Conservation (phyloP, 2,329 filamentous ascomycete genomes). For the Epichloe hybrida region DNA sequence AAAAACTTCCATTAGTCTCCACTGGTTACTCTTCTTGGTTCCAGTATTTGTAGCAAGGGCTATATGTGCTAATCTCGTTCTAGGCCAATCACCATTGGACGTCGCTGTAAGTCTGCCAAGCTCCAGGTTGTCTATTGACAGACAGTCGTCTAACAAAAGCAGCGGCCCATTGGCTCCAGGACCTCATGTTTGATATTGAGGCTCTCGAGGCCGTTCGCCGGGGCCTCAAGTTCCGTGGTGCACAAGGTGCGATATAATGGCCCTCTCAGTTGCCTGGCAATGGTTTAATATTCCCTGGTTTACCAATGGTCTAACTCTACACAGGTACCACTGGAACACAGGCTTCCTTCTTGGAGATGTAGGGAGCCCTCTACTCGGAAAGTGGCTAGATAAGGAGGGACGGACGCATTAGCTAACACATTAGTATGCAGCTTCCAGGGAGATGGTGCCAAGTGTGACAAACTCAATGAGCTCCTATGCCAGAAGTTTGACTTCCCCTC, state of each 20-base stretch:
- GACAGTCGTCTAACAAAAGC: neutral
- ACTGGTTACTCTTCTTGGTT: neutral
- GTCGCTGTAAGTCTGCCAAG: constrained; percentile 6
- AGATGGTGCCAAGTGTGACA: constrained; percentile 34
- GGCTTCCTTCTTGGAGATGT: constrained; percentile 47
- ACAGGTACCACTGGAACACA: constrained; percentile 60
- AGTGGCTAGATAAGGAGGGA: too few species aligned
- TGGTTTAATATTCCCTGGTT: neutral
- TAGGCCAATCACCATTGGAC: constrained; percentile 9
- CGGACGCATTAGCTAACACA: neutral
- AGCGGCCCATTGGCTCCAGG: constrained; percentile 55
- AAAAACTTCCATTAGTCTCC: neutral
- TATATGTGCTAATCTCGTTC: constrained; percentile 1
- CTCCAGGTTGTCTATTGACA: constrained; percentile 20
- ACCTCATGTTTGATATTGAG: constrained; percentile 51
- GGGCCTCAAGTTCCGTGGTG: constrained; percentile 63
- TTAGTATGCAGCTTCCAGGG: constrained; percentile 25
- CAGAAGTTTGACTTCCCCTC: constrained; percentile 38
- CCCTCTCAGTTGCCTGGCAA: neutral
- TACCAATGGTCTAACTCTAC: constrained; percentile 36
- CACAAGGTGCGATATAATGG: constrained; percentile 21
- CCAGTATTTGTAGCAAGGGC: too few species aligned
- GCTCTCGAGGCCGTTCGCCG: constrained; percentile 56
- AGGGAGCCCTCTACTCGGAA: neutral
- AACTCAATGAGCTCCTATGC: constrained; percentile 42